These are phyloP conservation scores for Hibiscus syriacus DNA, from an alignment of 345 rosid genomes.

Conservation along the genomic window DNA sequence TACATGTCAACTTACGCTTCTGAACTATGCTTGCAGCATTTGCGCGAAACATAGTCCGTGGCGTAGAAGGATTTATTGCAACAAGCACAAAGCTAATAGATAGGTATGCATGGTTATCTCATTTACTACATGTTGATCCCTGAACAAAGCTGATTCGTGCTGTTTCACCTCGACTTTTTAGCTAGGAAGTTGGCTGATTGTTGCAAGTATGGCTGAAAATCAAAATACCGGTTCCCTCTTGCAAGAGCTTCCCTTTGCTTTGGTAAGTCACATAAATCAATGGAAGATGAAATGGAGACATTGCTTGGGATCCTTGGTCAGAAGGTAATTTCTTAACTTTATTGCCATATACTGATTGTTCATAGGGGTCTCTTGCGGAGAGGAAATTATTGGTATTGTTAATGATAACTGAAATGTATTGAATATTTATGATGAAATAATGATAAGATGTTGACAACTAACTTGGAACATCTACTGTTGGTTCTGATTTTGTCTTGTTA, in stretches of 20 bases:
- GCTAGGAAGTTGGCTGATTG: slow-evolving; percentile 79
- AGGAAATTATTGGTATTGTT: neutral
- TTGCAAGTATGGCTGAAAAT: slow-evolving; percentile 61
- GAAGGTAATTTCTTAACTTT: slow-evolving; percentile 42
- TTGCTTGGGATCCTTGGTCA: slow-evolving; percentile 52
- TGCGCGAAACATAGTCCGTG: slow-evolving; percentile 79
- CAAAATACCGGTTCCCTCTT: slow-evolving; percentile 35
- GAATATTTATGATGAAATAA: neutral
- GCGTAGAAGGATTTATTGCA: slow-evolving; percentile 62
- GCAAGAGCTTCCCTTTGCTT: slow-evolving; percentile 59
- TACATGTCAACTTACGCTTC: neutral
- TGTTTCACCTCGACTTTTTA: slow-evolving; percentile 14
- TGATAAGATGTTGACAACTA: neutral
- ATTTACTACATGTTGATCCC: slow-evolving; percentile 5
- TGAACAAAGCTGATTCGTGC: slow-evolving; percentile 9
- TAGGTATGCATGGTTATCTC: slow-evolving; percentile 33
- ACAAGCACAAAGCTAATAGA: slow-evolving; percentile 64
- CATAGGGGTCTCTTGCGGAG: neutral
- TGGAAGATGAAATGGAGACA: slow-evolving; percentile 68
- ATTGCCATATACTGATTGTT: neutral
- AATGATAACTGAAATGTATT: neutral
- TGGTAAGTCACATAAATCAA: slow-evolving; percentile 55
- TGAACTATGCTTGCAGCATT: slow-evolving; percentile 46
- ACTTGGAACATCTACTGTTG: neutral
- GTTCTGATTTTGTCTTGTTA: neutral